Base-by-base conservation (phyloP, 768 basidiomycete genomes). In the Sarcodon aspratus region DNA sequence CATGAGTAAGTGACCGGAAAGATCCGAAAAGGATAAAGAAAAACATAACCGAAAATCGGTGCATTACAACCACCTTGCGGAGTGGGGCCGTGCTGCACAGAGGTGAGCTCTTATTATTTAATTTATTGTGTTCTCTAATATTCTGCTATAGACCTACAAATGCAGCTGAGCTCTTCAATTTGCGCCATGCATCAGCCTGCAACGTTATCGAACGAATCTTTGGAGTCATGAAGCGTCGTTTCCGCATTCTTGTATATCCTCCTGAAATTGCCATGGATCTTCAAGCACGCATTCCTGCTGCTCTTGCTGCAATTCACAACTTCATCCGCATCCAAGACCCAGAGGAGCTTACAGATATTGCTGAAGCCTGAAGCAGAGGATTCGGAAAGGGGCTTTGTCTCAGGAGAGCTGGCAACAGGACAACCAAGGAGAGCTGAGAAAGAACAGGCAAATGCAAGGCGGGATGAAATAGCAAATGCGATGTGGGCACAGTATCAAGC, bases 321-420 rank as follows among this genome's bases (percentile, higher is more conserved):
- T 64, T 69, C 48, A 64, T 66, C 37, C 46, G 50, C 1, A 49
- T 48, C 3, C 52, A 65, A 53, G 65, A 68, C 47, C 57, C n/a
- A n/a, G n/a, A n/a, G n/a, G n/a, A n/a, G n/a, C n/a, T n/a, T n/a
- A n/a, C n/a, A n/a, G n/a, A n/a, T n/a, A n/a, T n/a, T n/a, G n/a
- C n/a, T n/a, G 32, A 48, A n/a, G n/a, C n/a, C n/a, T n/a, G n/a
- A n/a, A 38, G n/a, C 13, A 15, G 48, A 42, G 32, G 36, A 47
- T n/a, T 44, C 47, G 27, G 36, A 10, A 17, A 7, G 7, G 37
- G 40, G 15, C 36, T 45, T 52, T 21, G 33, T 15, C n/a, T n/a
- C 33, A 38, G 50, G 34, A 27, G 45, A 51, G 40, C 42, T 32
- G 21, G 43, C n/a, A 27, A 21, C 21, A 18, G 32, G 33, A 11